Evolutionary conservation across 352 stramenopile genomes (phyloP).

Genomic region (Globisporangium uncinulatum): DNA sequence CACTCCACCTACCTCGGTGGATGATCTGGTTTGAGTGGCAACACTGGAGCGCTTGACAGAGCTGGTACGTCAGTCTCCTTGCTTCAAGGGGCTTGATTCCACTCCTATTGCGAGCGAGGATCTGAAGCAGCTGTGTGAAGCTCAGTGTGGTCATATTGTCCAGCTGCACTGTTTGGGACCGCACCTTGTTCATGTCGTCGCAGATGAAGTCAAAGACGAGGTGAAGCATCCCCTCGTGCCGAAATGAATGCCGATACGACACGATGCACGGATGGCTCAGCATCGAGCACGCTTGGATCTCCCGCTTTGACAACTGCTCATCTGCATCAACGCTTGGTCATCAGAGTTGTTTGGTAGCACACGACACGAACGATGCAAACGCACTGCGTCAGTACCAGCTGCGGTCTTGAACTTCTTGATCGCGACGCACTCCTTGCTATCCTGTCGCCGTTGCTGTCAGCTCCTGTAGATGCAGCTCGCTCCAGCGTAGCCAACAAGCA

Average conservation of each 20-base stretch:
- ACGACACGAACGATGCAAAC: neutral
- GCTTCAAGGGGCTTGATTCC: slow-evolving; percentile 51
- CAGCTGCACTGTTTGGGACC: neutral
- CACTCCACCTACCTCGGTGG: slow-evolving; percentile 44
- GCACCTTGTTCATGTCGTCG: slow-evolving; percentile 65
- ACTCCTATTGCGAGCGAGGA: slow-evolving; percentile 50
- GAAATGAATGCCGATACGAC: slow-evolving; percentile 78
- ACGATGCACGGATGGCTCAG: slow-evolving; percentile 77
- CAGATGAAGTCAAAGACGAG: slow-evolving; percentile 78
- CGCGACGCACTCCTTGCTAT: slow-evolving; percentile 55
- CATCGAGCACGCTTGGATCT: slow-evolving; percentile 82
- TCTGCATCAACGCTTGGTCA: slow-evolving; percentile 21
- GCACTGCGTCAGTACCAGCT: slow-evolving; percentile 20
- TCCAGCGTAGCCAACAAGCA: neutral
- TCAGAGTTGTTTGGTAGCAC: neutral
- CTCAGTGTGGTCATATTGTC: neutral
- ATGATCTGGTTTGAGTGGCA: slow-evolving; percentile 79
- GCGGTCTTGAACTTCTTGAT: slow-evolving; percentile 84
- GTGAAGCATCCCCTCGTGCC: slow-evolving; percentile 66
- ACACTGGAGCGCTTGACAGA: slow-evolving; percentile 70
- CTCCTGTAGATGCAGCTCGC: too few relatives aligned
- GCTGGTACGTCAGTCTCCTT: slow-evolving; percentile 52
- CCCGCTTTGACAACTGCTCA: slow-evolving; percentile 69
- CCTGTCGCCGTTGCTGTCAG: slow-evolving; percentile 16
- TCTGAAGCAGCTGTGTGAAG: slow-evolving; percentile 12